These are phyloP conservation scores for Cryptococcus sp. DNA, from an alignment of 1,284 basidiomycete genomes.

Conservation along the genomic window DNA sequence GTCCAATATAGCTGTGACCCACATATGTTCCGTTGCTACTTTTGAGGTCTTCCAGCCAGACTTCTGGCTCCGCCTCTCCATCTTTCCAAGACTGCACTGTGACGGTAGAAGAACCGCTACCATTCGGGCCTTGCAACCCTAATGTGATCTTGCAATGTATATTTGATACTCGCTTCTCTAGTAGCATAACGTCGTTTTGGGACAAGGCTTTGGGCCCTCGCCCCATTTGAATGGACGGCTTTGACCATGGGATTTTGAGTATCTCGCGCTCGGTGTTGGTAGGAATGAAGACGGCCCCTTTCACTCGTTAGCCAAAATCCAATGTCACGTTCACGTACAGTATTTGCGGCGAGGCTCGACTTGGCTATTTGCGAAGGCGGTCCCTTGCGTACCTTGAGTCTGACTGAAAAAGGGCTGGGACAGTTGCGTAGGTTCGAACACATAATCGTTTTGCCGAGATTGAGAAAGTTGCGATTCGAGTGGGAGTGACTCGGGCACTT, in stretches of 20 bases:
- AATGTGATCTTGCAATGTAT: constrained; percentile 46
- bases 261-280: constrained; percentile 42
- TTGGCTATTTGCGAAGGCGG: constrained; percentile 37
- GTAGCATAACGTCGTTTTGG: constrained; percentile 44
- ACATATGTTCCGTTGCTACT: constrained; percentile 87
- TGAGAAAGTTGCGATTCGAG: constrained; percentile 20
- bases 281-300: constrained; percentile 53
- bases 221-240: constrained; percentile 43
- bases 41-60: constrained; percentile 65
- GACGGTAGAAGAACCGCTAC: constrained; percentile 17
- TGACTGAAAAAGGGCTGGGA: constrained; percentile 42
- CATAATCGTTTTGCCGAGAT: constrained; percentile 29
- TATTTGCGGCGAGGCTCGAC: constrained; percentile 51
- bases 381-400: constrained; percentile 37
- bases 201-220: constrained; percentile 34
- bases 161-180: constrained; percentile 49
- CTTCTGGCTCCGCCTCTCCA: constrained; percentile 56
- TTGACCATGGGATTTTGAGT: constrained; percentile 51
- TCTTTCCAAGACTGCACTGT: constrained; percentile 36
- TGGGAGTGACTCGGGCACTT: constrained; percentile 31
- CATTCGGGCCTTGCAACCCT: constrained; percentile 32
- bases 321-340: constrained; percentile 34
- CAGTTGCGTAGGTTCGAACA: constrained; percentile 46
- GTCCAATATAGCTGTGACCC: constrained; percentile 45
- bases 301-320: constrained; percentile 1